Evolutionary conservation across 345 rosid species (phyloP).

Genomic region (Durio zibethinus): DNA sequence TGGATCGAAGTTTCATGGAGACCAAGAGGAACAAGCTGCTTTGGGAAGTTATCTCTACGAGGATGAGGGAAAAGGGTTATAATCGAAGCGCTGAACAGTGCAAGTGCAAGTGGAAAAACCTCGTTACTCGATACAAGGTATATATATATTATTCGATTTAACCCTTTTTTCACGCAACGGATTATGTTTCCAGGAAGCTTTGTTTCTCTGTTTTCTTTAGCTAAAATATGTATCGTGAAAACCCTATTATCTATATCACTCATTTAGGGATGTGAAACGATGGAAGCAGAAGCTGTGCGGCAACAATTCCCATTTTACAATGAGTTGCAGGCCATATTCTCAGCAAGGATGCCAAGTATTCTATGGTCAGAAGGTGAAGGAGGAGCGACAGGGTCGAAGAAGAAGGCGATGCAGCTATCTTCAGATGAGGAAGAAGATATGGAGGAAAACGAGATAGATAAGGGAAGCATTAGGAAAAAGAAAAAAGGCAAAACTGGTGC

Average conservation of each 20-base stretch:
- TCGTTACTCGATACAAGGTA: conserved; percentile 95
- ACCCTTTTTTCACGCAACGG: not conserved
- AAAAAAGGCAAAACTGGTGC: conserved; percentile 36
- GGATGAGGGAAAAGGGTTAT: conserved; percentile 77
- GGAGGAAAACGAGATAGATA: conserved; percentile 53
- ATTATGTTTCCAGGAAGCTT: not conserved
- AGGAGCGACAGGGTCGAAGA: conserved; percentile 46
- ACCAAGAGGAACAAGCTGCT: conserved; percentile 87
- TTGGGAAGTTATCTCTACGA: conserved; percentile 77
- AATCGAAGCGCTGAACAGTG: conserved; percentile 97
- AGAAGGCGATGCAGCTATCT: conserved; percentile 47
- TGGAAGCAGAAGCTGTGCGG: conserved; percentile 67
- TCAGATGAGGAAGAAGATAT: conserved; percentile 77
- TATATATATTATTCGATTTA: not conserved
- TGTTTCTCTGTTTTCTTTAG: not conserved
- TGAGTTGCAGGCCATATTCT: conserved; percentile 68
- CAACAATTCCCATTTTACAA: conserved; percentile 83
- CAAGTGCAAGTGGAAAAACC: conserved; percentile 99
- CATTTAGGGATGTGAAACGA: conserved; percentile 74
- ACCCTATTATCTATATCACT: conserved; percentile 21
- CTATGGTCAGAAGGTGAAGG: conserved; percentile 76
- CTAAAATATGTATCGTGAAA: not conserved
- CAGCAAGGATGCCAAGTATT: conserved; percentile 65
- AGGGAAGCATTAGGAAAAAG: conserved; percentile 38
- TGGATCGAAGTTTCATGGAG: conserved; percentile 90